phyloP scores from a whole-genome alignment of 2,329 filamentous ascomycete species.

The Aspergillus fijiensis region DNA sequence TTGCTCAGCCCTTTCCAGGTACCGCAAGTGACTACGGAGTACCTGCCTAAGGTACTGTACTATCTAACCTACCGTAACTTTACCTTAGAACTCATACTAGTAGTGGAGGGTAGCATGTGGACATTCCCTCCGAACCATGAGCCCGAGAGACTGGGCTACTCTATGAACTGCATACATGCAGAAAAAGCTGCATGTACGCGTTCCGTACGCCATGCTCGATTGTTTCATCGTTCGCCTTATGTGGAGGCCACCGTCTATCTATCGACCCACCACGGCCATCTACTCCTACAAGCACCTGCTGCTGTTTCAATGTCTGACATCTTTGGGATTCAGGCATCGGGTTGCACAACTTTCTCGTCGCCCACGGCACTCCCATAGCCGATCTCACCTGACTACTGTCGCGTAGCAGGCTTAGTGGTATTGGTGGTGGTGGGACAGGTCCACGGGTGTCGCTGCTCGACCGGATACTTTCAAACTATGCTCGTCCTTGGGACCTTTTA shows the following conservation, averaged over 20 bases:
- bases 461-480: not conserved
- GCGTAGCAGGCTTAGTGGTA: not conserved
- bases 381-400: slow-evolving; percentile 4
- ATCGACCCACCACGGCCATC: not conserved
- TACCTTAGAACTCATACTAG: no score
- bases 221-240: not conserved
- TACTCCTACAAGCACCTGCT: not conserved
- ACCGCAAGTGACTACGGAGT: not conserved
- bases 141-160: not conserved
- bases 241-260: not conserved
- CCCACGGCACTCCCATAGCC: not conserved
- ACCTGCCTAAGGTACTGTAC: no score
- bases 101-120: not conserved
- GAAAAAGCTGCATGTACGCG: not conserved
- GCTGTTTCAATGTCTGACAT: not conserved
- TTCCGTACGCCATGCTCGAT: not conserved
- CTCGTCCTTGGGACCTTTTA: slow-evolving; percentile 5
- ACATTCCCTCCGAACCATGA: not conserved
- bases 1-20: not conserved
- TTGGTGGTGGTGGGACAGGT: not conserved
- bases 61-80: no score
- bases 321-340: not conserved
- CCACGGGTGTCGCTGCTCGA: not conserved
- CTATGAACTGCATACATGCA: slow-evolving; percentile 2
- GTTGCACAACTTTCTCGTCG: not conserved